A percentile compares a stretch with the other conserved stretches of the same genome.
phyloP scores from a whole-genome alignment of 2,329 filamentous ascomycete species.

The Orbilia quercus region DNA sequence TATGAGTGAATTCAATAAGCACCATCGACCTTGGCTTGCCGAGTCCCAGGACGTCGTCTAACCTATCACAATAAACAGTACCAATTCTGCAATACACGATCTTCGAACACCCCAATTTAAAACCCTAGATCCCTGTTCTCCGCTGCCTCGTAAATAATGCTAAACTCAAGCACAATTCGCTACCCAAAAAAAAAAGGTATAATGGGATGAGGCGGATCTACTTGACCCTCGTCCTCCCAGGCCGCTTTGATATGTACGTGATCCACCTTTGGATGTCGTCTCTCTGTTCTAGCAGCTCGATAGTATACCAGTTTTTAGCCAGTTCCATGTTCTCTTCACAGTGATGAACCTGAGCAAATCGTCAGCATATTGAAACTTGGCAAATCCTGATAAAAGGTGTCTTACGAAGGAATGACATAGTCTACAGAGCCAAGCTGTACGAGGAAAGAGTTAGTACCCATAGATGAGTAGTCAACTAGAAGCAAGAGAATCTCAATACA shows the following conservation, averaged over 20 bases:
- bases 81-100: too few relatives aligned
- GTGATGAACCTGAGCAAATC: slow-evolving; percentile 74
- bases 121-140: background rate
- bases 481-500: slow-evolving; percentile 3
- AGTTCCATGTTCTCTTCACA: slow-evolving; percentile 81
- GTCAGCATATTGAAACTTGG: slow-evolving; percentile 1
- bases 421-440: slow-evolving; percentile 51
- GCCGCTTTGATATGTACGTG: slow-evolving; percentile 62
- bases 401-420: slow-evolving; percentile 71
- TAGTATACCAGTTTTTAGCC: slow-evolving; percentile 76
- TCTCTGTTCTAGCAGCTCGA: slow-evolving; percentile 76
- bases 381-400: background rate
- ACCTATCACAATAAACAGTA: too few relatives aligned
- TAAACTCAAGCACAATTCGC: background rate
- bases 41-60: too few relatives aligned
- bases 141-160: background rate
- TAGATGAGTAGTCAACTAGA: background rate
- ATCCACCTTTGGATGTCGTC: slow-evolving; percentile 81
- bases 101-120: too few relatives aligned
- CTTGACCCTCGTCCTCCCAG: slow-evolving; percentile 44
- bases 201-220: slow-evolving; percentile 12
- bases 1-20: background rate
- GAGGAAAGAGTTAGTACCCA: background rate
- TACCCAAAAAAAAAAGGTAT: slow-evolving; percentile 12
- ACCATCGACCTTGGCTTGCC: background rate